Conservation (phyloP, 2,329 filamentous ascomycete genomes). For the Penicillium concentricum region DNA sequence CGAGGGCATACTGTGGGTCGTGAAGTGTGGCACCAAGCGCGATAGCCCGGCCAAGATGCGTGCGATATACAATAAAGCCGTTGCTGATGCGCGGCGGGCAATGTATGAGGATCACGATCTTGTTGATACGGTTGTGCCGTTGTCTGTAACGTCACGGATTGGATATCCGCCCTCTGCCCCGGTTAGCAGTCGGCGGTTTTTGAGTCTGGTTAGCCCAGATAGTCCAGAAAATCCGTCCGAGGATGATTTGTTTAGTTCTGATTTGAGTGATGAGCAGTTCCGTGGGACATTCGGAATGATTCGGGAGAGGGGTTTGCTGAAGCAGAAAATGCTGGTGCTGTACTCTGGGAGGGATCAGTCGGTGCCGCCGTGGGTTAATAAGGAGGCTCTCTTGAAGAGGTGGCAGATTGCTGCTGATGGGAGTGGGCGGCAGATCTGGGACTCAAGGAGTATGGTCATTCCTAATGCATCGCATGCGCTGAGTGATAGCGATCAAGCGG, state of each 20-base stretch:
- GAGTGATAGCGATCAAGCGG: slow-evolving; percentile 36
- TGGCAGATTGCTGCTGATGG: slow-evolving; percentile 42
- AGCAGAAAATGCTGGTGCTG: slow-evolving; percentile 42
- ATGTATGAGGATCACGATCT: slow-evolving; percentile 20
- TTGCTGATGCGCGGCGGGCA: slow-evolving; percentile 16
- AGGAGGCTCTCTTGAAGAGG: slow-evolving; percentile 40
- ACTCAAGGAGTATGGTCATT: slow-evolving; percentile 47
- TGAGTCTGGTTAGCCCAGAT: slow-evolving; percentile 53
- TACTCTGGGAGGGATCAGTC: slow-evolving; percentile 48
- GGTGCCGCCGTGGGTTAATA: slow-evolving; percentile 46
- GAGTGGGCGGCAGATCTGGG: slow-evolving; percentile 41
- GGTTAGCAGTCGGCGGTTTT: slow-evolving; percentile 56
- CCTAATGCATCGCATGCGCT: slow-evolving; percentile 39
- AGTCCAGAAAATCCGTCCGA: slow-evolving; percentile 61
- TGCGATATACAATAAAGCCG: slow-evolving; percentile 24
- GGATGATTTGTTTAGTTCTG: slow-evolving; percentile 82
- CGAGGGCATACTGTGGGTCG: slow-evolving; percentile 54
- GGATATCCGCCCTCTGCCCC: slow-evolving; percentile 38
- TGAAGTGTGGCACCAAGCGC: slow-evolving; percentile 23
- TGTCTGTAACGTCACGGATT: slow-evolving; percentile 30
- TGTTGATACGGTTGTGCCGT: slow-evolving; percentile 32
- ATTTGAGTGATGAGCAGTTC: slow-evolving; percentile 61
- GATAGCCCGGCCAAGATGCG: slow-evolving; percentile 23
- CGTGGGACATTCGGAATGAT: slow-evolving; percentile 61
- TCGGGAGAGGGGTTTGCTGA: slow-evolving; percentile 33